Evolutionary conservation across 1,284 basidiomycete species (phyloP).

Genomic region (Amylostereum chailletii): DNA sequence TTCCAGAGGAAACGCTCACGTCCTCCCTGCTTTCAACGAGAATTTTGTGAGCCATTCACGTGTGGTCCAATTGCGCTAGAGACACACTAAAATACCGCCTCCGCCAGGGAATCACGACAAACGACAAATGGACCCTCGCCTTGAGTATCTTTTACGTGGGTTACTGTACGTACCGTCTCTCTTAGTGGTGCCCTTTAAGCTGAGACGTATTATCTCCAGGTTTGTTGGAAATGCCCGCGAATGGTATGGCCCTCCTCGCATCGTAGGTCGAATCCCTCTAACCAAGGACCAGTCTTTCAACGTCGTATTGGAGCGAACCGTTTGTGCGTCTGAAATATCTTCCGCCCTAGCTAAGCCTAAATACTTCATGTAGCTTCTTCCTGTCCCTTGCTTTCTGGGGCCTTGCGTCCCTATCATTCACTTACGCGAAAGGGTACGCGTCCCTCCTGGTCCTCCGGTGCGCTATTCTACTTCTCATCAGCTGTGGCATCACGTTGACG

Average conservation of each 20-base stretch:
- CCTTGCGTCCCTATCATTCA: constrained; percentile 40
- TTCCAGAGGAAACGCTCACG: constrained; percentile 43
- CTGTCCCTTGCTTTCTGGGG: constrained; percentile 45
- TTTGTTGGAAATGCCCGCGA: constrained; percentile 47
- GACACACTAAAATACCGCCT: background rate
- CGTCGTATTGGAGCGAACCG: constrained; percentile 46
- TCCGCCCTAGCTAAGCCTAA: background rate
- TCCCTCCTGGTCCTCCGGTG: constrained; percentile 38
- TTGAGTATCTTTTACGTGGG: constrained; percentile 51
- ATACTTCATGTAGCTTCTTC: constrained; percentile 33
- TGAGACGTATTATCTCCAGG: constrained; percentile 20
- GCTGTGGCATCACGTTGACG: background rate
- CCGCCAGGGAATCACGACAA: constrained; percentile 35
- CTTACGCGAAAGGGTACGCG: constrained; percentile 45
- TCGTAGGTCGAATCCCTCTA: too few relatives aligned
- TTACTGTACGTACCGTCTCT: constrained; percentile 32
- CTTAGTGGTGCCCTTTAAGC: background rate
- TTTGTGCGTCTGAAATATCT: constrained; percentile 27
- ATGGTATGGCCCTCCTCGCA: constrained; percentile 22
- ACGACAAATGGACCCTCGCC: constrained; percentile 45
- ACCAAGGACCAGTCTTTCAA: constrained; percentile 32
- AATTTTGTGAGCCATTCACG: constrained; percentile 31
- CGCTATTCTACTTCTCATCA: background rate
- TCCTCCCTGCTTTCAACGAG: constrained; percentile 40
- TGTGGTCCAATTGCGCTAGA: background rate